These are phyloP conservation scores for Aphanomyces astaci DNA, from an alignment of 352 stramenopile species.

Conservation along the genomic window DNA sequence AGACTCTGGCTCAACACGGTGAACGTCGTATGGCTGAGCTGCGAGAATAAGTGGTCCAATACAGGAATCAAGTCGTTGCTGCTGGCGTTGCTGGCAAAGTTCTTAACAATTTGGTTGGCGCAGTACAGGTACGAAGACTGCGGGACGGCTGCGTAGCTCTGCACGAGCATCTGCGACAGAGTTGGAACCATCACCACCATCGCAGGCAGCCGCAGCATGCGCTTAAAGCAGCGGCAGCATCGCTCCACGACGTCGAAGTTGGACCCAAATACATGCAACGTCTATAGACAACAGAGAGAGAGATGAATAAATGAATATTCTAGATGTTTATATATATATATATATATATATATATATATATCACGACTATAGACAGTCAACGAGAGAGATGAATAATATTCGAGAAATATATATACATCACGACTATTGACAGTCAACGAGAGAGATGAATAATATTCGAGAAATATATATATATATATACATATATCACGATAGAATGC, in stretches of 20 bases:
- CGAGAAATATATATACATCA: too few relatives aligned
- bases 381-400: too few relatives aligned
- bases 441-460: too few relatives aligned
- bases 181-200: conserved; percentile 63
- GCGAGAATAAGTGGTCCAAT: conserved; percentile 56
- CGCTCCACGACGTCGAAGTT: conserved; percentile 77
- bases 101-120: conserved; percentile 77
- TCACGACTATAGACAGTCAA: too few relatives aligned
- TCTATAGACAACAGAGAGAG: conserved; percentile 3
- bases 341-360: too few relatives aligned
- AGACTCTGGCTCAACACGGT: conserved; percentile 78
- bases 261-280: conserved; percentile 51
- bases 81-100: conserved; percentile 30
- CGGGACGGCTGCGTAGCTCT: conserved; percentile 65
- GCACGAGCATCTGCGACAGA: conserved; percentile 68
- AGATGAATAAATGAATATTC: neutral
- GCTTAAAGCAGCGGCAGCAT: conserved; percentile 81
- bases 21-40: conserved; percentile 68
- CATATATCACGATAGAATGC: too few relatives aligned
- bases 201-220: conserved; percentile 58
- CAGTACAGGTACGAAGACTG: conserved; percentile 82
- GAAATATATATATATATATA: too few relatives aligned
- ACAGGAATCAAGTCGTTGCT: conserved; percentile 33
- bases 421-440: too few relatives aligned
- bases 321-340: too few relatives aligned